Evolutionary conservation across 225 moss, liverwort and hornwort species (phyloP), one percentile per base, ranked within the genome.

Genomic region (Sphagnum contortum): DNA sequence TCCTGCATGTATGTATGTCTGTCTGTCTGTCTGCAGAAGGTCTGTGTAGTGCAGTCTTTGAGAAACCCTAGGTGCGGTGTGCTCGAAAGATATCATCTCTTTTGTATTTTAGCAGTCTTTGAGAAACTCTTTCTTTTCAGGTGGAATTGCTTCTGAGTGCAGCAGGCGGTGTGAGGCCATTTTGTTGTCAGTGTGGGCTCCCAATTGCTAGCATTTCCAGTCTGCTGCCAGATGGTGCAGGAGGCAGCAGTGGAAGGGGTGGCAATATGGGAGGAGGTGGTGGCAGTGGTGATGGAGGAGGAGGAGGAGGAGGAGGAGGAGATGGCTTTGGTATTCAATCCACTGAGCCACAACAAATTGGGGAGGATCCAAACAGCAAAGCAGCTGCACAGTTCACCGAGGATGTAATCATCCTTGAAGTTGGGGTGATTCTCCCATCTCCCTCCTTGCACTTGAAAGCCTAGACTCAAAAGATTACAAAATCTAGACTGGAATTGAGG

Each of bases 391-490:
- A 74, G 6, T 63, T 70, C 52, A 48, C 61, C 49, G 87, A 87
- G 72, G 87, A 98, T 71, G 81, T 98, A 5, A 84, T 98, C 65
- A 71, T 93, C 73, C 71, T 98, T 50, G 98, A 98, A 52, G 93
- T 98, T 46, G 98, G 98, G 84, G 98, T 98, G 67, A 68, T 54
- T 9, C 6, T 52, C 9, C 52, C 52, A 6, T 52, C 52, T 9
- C 52, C 29, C 29, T 29, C 29, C 29, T 29, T 29, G 29, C 29
- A 29, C 29, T 29, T 29, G 29, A 29, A 29, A 29, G 29, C 29
- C 29, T 29, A 29, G 29, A 29, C 29, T 29, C 29, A 29, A 29
- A 29, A 29, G 29, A 29, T 29, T 29, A 29, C 29, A 29, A 29
- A 29, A 29, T 29, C 29, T 29, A 29, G 29, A 29, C 29, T 29